Evolutionary conservation across 192 early-diverging fungal genomes (phyloP), one percentile per base, ranked within the genome.

Genomic region (Backusella luteola): DNA sequence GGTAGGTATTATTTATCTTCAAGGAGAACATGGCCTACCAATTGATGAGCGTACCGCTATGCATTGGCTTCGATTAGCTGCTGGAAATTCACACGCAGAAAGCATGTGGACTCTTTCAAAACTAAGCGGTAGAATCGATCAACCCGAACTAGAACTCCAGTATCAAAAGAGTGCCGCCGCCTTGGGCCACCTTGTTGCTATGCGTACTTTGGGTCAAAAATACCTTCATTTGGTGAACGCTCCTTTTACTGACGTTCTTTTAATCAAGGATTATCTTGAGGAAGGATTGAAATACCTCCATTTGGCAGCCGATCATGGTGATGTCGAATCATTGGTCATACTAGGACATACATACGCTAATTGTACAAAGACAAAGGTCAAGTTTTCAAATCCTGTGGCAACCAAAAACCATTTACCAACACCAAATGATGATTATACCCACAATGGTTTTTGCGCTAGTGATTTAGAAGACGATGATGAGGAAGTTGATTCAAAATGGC

Each of bases 281-380:
- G 19, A 69, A 23, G 69, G 38, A 5, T 26, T 72, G 5, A 38
- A 72, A 34, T 38, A 56, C 15, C 34, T 80, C 6, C 67, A 70
- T 67, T 26, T 71, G 6, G 79, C 79, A n/a, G 68, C 46, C 19
- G 34, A 67, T 23, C 41, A n/a, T 35, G 74, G 79, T 26, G 79
- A 80, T 41, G 34, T 75, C 4, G 75, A 76, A 69, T 76, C 79
- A 11, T 35, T 80, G n/a, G 71, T 80, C 0, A 41, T 76, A 19
- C 21, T 80, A 9, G 79, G 79, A 11, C 36, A 76, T 34, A 53
- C 74, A 4, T 74, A 80, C 41, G 34, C 66, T 14, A 66, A 71
- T 35, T 75, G 79, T 39, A 71, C 71, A 53, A 70, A 71, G 41
- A 75, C 59, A 9, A 53, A 56, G 5, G 36, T 42, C 21, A 39